These are phyloP conservation scores for Lasiosphaeria ovina DNA, from an alignment of 495 filamentous ascomycete genomes.

Conservation along the genomic window DNA sequence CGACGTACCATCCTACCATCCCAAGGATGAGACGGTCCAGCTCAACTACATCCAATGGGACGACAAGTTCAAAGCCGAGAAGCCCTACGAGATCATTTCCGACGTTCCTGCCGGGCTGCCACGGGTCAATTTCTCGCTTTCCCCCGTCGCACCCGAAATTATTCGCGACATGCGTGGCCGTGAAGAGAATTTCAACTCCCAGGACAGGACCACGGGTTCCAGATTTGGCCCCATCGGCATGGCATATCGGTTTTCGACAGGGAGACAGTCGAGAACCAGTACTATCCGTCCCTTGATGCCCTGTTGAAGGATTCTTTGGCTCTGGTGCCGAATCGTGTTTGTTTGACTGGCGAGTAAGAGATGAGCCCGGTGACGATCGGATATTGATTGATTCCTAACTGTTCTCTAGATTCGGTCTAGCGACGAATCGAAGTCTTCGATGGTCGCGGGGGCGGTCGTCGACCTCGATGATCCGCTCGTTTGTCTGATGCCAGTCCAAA, in stretches of 20 bases:
- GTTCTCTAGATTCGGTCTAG: slow-evolving; percentile 11
- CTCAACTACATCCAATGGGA: slow-evolving; percentile 10
- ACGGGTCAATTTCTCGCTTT: neutral
- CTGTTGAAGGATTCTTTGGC: neutral
- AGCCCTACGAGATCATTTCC: slow-evolving; percentile 10
- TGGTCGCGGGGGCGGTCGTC: neutral
- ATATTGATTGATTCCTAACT: no score
- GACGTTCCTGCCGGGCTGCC: neutral
- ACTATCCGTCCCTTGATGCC: neutral
- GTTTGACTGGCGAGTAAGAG: slow-evolving; percentile 13
- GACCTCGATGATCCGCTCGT: slow-evolving; percentile 10
- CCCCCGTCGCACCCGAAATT: neutral
- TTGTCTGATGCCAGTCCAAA: slow-evolving; percentile 3
- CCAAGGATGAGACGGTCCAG: neutral
- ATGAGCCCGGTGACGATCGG: no score
- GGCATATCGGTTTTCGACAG: neutral
- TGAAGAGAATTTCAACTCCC: slow-evolving; percentile 4
- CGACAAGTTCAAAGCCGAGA: slow-evolving; percentile 2
- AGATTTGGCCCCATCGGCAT: neutral
- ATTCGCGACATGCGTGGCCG: slow-evolving; percentile 5
- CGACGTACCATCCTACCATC: no score
- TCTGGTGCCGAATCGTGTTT: slow-evolving; percentile 1
- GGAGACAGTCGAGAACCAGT: slow-evolving; percentile 2
- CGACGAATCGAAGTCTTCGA: neutral
- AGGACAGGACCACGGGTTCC: slow-evolving; percentile 6